These are phyloP conservation scores for Claviceps maximensis DNA, from an alignment of 2,329 filamentous ascomycete genomes.

Conservation along the genomic window DNA sequence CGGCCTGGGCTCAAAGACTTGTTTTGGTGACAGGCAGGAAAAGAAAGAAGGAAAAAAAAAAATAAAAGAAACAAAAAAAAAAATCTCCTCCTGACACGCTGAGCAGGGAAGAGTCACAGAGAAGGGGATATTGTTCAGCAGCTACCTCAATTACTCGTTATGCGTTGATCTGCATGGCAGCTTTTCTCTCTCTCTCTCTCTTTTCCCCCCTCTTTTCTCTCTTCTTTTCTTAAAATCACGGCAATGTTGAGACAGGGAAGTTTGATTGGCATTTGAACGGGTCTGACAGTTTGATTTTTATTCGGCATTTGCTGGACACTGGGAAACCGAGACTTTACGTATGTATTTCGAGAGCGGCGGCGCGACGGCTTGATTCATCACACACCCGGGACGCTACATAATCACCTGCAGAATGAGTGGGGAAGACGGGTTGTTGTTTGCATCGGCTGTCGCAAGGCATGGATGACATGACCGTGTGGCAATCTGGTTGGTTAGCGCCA, in stretches of 20 bases:
- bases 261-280: neutral
- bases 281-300: neutral
- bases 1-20: neutral
- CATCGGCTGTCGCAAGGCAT: slow-evolving; percentile 1
- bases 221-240: neutral
- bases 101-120: neutral
- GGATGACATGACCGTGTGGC: neutral
- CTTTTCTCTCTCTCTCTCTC: neutral
- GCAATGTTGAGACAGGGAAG: neutral
- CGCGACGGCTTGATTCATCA: slow-evolving; percentile 1
- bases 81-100: neutral
- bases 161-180: neutral
- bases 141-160: neutral
- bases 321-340: neutral
- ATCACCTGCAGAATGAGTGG: slow-evolving; percentile 5
- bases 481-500: neutral
- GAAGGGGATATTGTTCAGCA: neutral
- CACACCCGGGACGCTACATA: neutral
- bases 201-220: neutral
- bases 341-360: neutral
- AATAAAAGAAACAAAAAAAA: neutral
- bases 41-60: neutral
- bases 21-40: neutral
- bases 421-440: slow-evolving; percentile 1
- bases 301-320: neutral